Evolutionary conservation across 805 yeast species (phyloP).

Genomic region (Kluyveromyces dobzhanskii): DNA sequence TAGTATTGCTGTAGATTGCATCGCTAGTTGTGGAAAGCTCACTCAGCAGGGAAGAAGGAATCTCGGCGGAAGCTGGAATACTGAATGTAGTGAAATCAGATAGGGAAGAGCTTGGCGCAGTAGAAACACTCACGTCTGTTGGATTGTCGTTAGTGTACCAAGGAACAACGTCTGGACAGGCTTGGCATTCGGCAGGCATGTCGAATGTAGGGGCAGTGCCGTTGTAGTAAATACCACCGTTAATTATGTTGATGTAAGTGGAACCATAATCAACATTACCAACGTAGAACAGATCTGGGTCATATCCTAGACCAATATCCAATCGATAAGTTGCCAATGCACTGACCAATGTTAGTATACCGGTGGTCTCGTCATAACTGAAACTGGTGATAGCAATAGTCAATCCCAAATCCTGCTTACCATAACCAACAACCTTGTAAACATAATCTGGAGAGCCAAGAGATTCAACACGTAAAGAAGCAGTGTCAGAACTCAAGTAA

Average conservation of each 20-base stretch:
- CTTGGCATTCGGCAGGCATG: slow-evolving; percentile 4
- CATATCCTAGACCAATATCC: slow-evolving; percentile 12
- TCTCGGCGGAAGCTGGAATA: no score
- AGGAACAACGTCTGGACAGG: slow-evolving; percentile 3
- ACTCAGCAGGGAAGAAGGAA: no score
- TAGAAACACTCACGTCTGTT: background rate
- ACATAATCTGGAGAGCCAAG: slow-evolving; percentile 6
- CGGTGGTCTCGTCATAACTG: slow-evolving; percentile 8
- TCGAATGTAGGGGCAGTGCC: slow-evolving; percentile 1
- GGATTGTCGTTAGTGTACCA: slow-evolving; percentile 3
- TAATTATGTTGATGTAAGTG: slow-evolving; percentile 1
- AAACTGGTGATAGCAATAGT: slow-evolving; percentile 5
- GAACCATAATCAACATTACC: slow-evolving; percentile 4
- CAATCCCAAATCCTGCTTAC: slow-evolving; percentile 8
- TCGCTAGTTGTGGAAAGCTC: no score
- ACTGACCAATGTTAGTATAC: slow-evolving; percentile 8
- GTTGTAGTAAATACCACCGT: slow-evolving; percentile 5
- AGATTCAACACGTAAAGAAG: slow-evolving; percentile 8
- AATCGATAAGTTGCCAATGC: slow-evolving; percentile 5
- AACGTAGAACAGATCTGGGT: slow-evolving; percentile 1
- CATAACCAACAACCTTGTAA: slow-evolving; percentile 10
- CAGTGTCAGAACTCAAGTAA: slow-evolving; percentile 7
- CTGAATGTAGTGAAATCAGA: no score
- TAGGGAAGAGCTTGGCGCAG: no score
- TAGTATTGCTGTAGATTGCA: no score